Percentiles rank a stretch among this genome's conserved stretches.
phyloP scores from a whole-genome alignment of 2,329 filamentous ascomycete genomes.

The Cadophora sp. region DNA sequence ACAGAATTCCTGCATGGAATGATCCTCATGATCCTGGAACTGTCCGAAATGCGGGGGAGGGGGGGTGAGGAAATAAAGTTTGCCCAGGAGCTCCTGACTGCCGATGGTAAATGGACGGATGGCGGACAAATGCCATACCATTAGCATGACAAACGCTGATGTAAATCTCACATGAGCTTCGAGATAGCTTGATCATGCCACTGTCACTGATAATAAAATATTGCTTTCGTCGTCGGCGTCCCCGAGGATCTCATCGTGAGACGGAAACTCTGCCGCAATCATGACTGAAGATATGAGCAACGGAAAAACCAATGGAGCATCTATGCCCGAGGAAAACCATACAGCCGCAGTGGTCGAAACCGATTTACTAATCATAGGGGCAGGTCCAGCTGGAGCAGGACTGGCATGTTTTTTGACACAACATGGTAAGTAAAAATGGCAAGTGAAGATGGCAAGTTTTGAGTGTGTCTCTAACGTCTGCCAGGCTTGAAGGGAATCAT shows the following conservation, averaged over 20 bases:
- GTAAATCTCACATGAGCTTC: background rate
- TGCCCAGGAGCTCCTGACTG: background rate
- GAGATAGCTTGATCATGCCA: background rate
- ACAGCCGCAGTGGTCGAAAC: conserved; percentile 43
- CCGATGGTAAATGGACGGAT: too few relatives aligned
- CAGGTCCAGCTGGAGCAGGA: conserved; percentile 61
- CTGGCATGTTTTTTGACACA: conserved; percentile 60
- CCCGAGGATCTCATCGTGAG: background rate
- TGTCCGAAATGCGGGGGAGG: conserved; percentile 2
- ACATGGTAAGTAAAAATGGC: conserved; percentile 48
- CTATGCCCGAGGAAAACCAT: background rate
- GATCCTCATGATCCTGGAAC: too few relatives aligned
- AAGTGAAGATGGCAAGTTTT: background rate
- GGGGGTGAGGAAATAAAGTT: background rate
- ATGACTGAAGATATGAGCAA: background rate
- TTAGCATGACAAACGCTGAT: conserved; percentile 4
- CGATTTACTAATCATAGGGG: conserved; percentile 57
- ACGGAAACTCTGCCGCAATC: background rate
- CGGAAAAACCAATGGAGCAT: background rate
- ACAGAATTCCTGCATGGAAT: too few relatives aligned
- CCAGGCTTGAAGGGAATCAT: conserved; percentile 61
- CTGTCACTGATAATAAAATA: too few relatives aligned
- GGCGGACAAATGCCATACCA: too few relatives aligned
- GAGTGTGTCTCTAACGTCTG: background rate
- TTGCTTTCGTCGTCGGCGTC: background rate